phyloP scores from a whole-genome alignment of 164 flowering plant genomes.

The Liriodendron chinense region DNA sequence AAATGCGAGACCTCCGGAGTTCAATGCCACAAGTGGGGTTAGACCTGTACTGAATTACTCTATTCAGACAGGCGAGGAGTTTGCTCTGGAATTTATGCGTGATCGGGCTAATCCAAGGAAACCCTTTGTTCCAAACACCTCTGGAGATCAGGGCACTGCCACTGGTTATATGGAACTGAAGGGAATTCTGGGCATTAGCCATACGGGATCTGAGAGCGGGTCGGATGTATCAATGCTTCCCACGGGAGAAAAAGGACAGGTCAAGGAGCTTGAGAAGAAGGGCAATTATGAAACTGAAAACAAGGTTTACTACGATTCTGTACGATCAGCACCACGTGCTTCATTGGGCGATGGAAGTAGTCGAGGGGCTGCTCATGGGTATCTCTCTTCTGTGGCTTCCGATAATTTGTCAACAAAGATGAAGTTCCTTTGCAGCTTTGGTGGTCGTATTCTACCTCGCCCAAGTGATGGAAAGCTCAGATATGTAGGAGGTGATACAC shows the following conservation, averaged over 20 bases:
- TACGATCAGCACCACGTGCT: constrained; percentile 33
- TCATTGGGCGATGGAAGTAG: constrained; percentile 38
- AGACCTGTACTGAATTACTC: constrained; percentile 71
- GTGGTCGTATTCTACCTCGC: constrained; percentile 79
- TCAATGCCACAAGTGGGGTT: constrained; percentile 30
- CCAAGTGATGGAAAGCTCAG: constrained; percentile 93
- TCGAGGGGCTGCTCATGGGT: constrained; percentile 37
- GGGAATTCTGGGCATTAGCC: constrained; percentile 52
- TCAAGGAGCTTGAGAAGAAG: constrained; percentile 43
- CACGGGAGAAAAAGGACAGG: constrained; percentile 32
- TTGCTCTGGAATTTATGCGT: constrained; percentile 82
- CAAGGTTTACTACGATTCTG: constrained; percentile 33
- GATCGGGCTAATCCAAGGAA: constrained; percentile 58
- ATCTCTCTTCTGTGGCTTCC: constrained; percentile 52
- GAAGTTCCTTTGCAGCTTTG: constrained; percentile 90
- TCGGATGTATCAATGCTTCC: constrained; percentile 48
- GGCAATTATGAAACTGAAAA: constrained; percentile 33
- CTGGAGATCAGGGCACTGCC: constrained; percentile 33
- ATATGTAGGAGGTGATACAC: constrained; percentile 93
- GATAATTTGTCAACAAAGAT: constrained; percentile 45
- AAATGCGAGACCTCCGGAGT: constrained; percentile 52
- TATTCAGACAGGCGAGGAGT: constrained; percentile 96
- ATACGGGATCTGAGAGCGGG: constrained; percentile 64
- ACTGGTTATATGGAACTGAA: constrained; percentile 55
- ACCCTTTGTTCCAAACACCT: constrained; percentile 33